phyloP scores from a whole-genome alignment of 345 rosid species.

The Erucastrum elatum region DNA sequence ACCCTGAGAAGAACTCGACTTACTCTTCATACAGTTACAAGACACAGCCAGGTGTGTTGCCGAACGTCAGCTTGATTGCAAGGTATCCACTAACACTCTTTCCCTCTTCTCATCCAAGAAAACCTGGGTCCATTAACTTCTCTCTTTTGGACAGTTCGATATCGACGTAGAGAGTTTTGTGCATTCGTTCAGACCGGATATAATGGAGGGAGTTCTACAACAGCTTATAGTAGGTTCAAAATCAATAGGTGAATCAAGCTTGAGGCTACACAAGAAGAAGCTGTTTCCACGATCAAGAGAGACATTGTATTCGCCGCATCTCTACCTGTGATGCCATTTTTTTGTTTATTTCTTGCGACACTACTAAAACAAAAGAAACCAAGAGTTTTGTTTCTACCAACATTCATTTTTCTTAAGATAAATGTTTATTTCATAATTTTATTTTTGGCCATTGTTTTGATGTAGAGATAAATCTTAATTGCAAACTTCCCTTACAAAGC shows the following conservation, averaged over 20 bases:
- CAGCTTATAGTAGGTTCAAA: conserved; percentile 88
- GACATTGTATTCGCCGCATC: conserved; percentile 98
- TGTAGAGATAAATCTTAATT: not conserved
- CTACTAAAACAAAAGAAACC: not conserved
- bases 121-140: not conserved
- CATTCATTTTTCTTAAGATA: too few relatives aligned
- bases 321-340: conserved; percentile 56
- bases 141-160: conserved; percentile 54
- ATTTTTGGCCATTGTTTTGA: not conserved
- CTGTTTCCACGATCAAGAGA: conserved; percentile 84
- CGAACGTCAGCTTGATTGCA: conserved; percentile 86
- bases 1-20: conserved; percentile 91
- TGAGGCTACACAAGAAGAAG: conserved; percentile 79
- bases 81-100: conserved; percentile 51
- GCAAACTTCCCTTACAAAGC: not conserved
- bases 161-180: conserved; percentile 80
- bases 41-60: conserved; percentile 86
- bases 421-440: not conserved
- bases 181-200: conserved; percentile 87
- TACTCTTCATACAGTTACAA: conserved; percentile 81
- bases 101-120: not conserved
- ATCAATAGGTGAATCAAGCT: conserved; percentile 84
- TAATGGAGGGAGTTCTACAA: conserved; percentile 96
- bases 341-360: conserved; percentile 13
- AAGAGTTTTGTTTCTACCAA: not conserved